A percentile compares a stretch with the other conserved stretches of the same genome.
phyloP scores from a whole-genome alignment of 768 basidiomycete species.

The Suillus spraguei region DNA sequence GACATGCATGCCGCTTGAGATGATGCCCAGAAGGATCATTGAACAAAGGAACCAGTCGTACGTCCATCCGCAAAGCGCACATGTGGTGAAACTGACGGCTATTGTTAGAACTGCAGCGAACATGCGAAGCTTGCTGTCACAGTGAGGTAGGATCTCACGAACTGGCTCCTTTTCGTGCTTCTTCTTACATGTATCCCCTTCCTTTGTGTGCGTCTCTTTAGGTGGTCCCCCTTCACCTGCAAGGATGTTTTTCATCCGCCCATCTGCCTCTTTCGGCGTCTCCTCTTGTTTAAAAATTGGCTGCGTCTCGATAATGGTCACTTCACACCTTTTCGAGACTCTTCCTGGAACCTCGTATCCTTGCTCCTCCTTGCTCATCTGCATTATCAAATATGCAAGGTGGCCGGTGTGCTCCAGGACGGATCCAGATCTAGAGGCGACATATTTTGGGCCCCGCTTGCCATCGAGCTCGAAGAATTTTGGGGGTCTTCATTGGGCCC shows the following conservation, averaged over 20 bases:
- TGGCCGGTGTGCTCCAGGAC: slow-evolving; percentile 30
- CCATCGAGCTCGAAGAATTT: slow-evolving; percentile 29
- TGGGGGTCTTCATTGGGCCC: slow-evolving; percentile 22
- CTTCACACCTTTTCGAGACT: slow-evolving; percentile 12
- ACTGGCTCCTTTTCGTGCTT: not conserved
- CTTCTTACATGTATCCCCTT: too few relatives aligned
- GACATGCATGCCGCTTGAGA: slow-evolving; percentile 24
- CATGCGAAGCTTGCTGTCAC: not conserved
- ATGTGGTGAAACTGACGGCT: slow-evolving; percentile 13
- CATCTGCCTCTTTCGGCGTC: not conserved
- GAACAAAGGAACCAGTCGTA: slow-evolving; percentile 23
- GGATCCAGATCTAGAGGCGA: slow-evolving; percentile 29
- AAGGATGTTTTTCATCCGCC: too few relatives aligned
- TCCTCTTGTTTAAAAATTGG: not conserved
- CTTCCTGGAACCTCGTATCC: slow-evolving; percentile 15
- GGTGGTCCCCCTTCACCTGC: too few relatives aligned
- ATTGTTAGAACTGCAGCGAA: slow-evolving; percentile 15
- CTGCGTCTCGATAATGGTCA: slow-evolving; percentile 21
- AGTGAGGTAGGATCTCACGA: not conserved
- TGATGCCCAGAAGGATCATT: slow-evolving; percentile 23
- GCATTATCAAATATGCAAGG: slow-evolving; percentile 27
- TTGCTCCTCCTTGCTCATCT: slow-evolving; percentile 20
- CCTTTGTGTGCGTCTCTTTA: too few relatives aligned
- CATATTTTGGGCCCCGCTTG: slow-evolving; percentile 27
- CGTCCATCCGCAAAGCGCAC: slow-evolving; percentile 17